These are phyloP conservation scores for Clarkia xantiana DNA, from an alignment of 345 rosid genomes.

Conservation along the genomic window DNA sequence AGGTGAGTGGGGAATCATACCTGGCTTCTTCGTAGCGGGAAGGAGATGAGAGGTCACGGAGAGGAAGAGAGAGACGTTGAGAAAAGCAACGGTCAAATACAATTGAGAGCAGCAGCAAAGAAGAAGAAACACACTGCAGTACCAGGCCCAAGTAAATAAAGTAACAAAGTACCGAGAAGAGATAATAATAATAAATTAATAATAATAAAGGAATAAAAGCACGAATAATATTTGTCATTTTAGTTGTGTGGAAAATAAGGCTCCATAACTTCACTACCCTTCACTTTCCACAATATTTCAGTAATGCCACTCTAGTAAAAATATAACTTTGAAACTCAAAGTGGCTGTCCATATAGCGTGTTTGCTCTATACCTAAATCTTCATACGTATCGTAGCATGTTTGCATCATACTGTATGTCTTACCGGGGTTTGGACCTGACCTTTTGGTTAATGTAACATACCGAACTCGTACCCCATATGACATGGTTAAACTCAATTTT, in stretches of 20 bases:
- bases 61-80: conserved; percentile 27
- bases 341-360: too few species aligned
- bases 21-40: conserved; percentile 1
- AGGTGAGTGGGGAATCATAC: not conserved
- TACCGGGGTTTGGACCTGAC: too few species aligned
- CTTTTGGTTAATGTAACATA: too few species aligned
- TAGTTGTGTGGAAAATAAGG: not conserved
- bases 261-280: not conserved
- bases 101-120: not conserved
- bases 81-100: conserved; percentile 56
- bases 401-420: too few species aligned
- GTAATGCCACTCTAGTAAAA: not conserved
- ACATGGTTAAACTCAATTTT: too few species aligned
- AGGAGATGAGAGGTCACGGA: conserved; percentile 5
- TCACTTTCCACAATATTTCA: conserved; percentile 1
- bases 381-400: too few species aligned
- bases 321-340: too few species aligned
- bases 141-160: not conserved
- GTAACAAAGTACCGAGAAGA: not conserved
- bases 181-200: too few species aligned
- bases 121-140: conserved; percentile 1
- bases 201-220: too few species aligned
- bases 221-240: not conserved
- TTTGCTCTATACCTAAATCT: too few species aligned
- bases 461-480: too few species aligned